Evolutionary conservation across 768 basidiomycete species (phyloP), one percentile per base, ranked within the genome.

Genomic region (Tremella yokohamensis): DNA sequence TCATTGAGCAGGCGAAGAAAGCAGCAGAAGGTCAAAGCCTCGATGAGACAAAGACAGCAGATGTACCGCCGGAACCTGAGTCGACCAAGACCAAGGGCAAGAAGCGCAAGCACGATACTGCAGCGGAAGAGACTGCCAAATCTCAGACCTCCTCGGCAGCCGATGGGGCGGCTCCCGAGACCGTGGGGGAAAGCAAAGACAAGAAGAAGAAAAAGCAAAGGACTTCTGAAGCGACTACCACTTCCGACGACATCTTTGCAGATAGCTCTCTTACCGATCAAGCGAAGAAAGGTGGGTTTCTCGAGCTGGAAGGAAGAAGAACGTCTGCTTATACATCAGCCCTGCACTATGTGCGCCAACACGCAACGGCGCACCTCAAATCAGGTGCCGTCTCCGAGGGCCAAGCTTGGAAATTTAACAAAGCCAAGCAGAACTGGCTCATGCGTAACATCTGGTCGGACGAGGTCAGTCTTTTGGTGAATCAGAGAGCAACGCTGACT

Each of bases 341-440:
- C 22, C 47, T 68, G 9, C 52, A 60, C 25, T 68, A 68, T 52
- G 66, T 58, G 26, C 40, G 61, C 15, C 53, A 57, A 20, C 39
- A 51, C 2, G 54, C 53, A 40, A n/a, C 25, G 16, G 38, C 40
- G n/a, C 61, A 51, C 9, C 29, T 34, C 11, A 45, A 45, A 45
- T 45, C 42, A 15, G 15, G 22, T 4, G n/a, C 42, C n/a, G n/a
- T 22, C 22, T 45, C 42, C n/a, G 29, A 34, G 29, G 64, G 61
- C 1, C 24, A 56, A 48, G 49, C 15, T 25, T 72, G 70, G 70
- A 72, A 72, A 45, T 72, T 72, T 48, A 69, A 62, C 60, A 72
- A 72, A 49, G 70, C 70, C 11, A 62, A 63, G 24, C 70, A 72
- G 48, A 66, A 64, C 49, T 72, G 70, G 70, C 56, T 68, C 24